phyloP scores from a whole-genome alignment of 1,139 yeast species.

The Taphrina confusa region DNA sequence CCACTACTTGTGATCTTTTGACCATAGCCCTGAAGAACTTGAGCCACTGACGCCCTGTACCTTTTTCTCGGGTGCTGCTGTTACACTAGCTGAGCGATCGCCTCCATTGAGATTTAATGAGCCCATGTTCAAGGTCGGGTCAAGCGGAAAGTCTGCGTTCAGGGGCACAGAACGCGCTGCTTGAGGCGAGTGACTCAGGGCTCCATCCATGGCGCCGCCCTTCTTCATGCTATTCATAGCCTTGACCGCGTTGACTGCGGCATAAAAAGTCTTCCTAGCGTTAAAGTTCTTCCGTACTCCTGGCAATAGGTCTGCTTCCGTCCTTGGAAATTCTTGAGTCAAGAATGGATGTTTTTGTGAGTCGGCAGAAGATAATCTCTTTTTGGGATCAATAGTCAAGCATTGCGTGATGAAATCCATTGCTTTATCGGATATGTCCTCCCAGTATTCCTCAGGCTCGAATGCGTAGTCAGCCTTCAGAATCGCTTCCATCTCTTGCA shows the following conservation, averaged over 20 bases:
- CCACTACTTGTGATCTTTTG: constrained; percentile 1
- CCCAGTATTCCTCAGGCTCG: constrained; percentile 65
- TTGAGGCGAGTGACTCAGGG: constrained; percentile 46
- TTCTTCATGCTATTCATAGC: constrained; percentile 37
- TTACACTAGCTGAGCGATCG: background rate
- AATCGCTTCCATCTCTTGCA: constrained; percentile 68
- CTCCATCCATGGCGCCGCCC: constrained; percentile 47
- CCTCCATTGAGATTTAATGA: background rate
- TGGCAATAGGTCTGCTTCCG: constrained; percentile 46
- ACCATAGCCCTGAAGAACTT: constrained; percentile 17
- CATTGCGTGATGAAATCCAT: constrained; percentile 62
- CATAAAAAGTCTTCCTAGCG: constrained; percentile 34
- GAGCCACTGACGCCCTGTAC: constrained; percentile 7
- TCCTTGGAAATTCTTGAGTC: constrained; percentile 38
- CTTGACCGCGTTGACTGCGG: constrained; percentile 31
- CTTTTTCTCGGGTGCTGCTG: background rate
- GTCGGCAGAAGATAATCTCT: constrained; percentile 55
- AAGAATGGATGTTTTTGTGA: constrained; percentile 57
- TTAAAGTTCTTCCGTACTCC: constrained; percentile 45
- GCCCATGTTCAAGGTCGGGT: constrained; percentile 20
- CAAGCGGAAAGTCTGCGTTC: constrained; percentile 29
- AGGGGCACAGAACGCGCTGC: constrained; percentile 29
- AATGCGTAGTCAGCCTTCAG: constrained; percentile 58
- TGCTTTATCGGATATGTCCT: constrained; percentile 56
- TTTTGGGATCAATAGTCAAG: constrained; percentile 52